These are phyloP conservation scores for Rhexocercosporidium sp. DNA, from an alignment of 2,329 filamentous ascomycete species.

Conservation along the genomic window DNA sequence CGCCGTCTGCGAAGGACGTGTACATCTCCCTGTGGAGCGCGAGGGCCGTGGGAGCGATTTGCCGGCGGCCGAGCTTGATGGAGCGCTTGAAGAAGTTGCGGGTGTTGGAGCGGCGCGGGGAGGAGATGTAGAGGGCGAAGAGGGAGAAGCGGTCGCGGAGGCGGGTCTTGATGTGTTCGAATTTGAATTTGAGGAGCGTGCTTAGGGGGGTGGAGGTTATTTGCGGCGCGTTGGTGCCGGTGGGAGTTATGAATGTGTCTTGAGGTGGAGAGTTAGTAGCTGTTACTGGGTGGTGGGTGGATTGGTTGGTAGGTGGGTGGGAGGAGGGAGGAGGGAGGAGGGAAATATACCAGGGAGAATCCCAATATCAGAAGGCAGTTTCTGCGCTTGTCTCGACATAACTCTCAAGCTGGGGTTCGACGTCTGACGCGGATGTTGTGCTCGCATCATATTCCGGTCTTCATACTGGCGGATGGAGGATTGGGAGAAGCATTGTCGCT, in stretches of 20 bases:
- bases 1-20: constrained; percentile 63
- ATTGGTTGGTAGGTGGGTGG: no score
- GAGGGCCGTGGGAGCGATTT: constrained; percentile 58
- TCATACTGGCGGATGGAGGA: constrained; percentile 18
- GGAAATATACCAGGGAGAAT: constrained; percentile 34
- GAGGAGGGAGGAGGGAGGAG: neutral
- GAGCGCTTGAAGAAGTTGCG: constrained; percentile 29
- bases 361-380: constrained; percentile 36
- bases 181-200: constrained; percentile 39
- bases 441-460: constrained; percentile 9
- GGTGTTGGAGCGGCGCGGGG: constrained; percentile 20
- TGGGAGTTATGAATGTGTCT: constrained; percentile 46
- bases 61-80: constrained; percentile 50
- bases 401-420: constrained; percentile 29
- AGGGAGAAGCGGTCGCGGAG: constrained; percentile 34
- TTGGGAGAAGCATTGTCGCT: constrained; percentile 35
- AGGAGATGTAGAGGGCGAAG: constrained; percentile 27
- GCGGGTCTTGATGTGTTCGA: constrained; percentile 31
- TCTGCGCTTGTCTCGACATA: constrained; percentile 19
- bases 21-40: constrained; percentile 66
- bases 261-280: constrained; percentile 26
- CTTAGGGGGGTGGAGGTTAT: constrained; percentile 35
- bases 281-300: neutral
- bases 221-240: constrained; percentile 39
- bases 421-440: constrained; percentile 6